A percentile compares a stretch with the other conserved stretches of the same genome.
Conservation (phyloP, 1,139 yeast genomes). For the Diutina neorugosa region DNA sequence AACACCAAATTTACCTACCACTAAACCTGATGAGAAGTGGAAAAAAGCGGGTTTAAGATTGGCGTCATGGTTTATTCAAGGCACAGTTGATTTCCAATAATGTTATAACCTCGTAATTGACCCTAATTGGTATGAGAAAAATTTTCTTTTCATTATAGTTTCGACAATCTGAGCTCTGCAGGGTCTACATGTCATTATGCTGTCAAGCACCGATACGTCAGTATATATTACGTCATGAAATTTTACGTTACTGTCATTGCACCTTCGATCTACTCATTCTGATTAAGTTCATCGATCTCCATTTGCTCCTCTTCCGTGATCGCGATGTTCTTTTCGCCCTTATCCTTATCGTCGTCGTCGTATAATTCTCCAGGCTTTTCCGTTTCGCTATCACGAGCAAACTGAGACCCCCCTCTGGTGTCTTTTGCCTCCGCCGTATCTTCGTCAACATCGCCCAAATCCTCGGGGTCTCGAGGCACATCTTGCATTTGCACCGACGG, state of each 20-base stretch:
- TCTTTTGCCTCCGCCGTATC: slow-evolving; percentile 66
- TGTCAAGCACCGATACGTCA: background rate
- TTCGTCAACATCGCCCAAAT: slow-evolving; percentile 73
- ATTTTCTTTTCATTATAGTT: no score
- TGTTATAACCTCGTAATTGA: no score
- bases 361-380: slow-evolving; percentile 60
- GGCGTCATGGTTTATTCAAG: no score
- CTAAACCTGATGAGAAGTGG: no score
- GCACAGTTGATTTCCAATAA: background rate
- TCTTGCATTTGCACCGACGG: slow-evolving; percentile 91
- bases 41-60: no score
- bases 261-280: background rate
- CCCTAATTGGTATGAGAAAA: no score
- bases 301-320: slow-evolving; percentile 1
- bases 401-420: slow-evolving; percentile 83
- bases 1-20: background rate
- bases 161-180: no score
- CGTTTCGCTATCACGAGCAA: slow-evolving; percentile 64
- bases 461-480: slow-evolving; percentile 81
- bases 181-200: background rate
- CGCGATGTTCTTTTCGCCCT: slow-evolving; percentile 24
- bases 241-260: background rate
- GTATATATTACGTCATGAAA: background rate
- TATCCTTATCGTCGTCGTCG: slow-evolving; percentile 46
- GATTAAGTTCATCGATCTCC: slow-evolving; percentile 4